phyloP scores from a whole-genome alignment of 164 flowering plant genomes.

The Stephania yunnanensis region DNA sequence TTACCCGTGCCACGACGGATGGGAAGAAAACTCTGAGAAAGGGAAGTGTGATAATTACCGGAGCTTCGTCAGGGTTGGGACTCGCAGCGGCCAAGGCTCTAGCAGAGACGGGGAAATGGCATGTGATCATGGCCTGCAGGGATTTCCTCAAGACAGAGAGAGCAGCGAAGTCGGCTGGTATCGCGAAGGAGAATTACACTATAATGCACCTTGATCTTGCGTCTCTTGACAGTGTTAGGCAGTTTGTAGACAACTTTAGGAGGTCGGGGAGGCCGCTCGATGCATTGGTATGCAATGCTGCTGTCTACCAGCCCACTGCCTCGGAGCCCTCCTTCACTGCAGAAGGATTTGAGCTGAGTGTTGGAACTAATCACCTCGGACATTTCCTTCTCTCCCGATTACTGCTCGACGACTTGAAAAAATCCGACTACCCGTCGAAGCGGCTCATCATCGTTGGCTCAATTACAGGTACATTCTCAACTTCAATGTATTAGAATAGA shows the following conservation, averaged over 20 bases:
- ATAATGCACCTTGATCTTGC: conserved; percentile 93
- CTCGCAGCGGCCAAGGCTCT: conserved; percentile 88
- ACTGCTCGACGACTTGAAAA: conserved; percentile 69
- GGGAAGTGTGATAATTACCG: conserved; percentile 75
- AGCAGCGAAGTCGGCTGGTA: conserved; percentile 84
- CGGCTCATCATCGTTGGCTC: conserved; percentile 94
- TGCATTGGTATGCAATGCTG: conserved; percentile 95
- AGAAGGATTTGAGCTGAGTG: conserved; percentile 93
- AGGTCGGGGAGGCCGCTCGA: conserved; percentile 72
- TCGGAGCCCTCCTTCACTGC: conserved; percentile 86
- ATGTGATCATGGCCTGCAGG: conserved; percentile 93
- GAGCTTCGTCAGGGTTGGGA: conserved; percentile 95
- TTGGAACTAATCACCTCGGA: conserved; percentile 96
- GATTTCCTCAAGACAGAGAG: conserved; percentile 93
- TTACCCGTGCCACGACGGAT: conserved; percentile 35
- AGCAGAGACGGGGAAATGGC: conserved; percentile 89
- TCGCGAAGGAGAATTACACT: conserved; percentile 72
- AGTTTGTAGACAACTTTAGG: conserved; percentile 75
- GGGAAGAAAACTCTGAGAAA: conserved; percentile 83
- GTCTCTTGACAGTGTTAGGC: conserved; percentile 95
- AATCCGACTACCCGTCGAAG: conserved; percentile 82
- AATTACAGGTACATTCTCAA: conserved; percentile 62
- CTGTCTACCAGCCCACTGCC: conserved; percentile 90
- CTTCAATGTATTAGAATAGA: not conserved
- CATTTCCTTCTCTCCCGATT: conserved; percentile 83